phyloP scores from a whole-genome alignment of 768 basidiomycete species.

The Termitomyces sp. region DNA sequence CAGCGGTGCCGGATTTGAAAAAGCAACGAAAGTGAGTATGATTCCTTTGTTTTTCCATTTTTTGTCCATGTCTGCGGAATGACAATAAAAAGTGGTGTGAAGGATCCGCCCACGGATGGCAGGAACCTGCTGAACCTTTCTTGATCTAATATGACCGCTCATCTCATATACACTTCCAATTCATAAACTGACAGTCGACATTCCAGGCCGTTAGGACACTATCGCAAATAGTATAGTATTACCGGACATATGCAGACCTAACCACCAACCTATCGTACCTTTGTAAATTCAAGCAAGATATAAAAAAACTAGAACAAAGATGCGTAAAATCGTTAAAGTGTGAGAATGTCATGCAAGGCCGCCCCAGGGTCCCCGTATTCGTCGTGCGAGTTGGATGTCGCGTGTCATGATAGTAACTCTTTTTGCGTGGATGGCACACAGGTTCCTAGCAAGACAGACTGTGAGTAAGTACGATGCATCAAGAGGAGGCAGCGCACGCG shows the following conservation, averaged over 20 bases:
- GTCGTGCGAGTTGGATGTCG: constrained; percentile 93
- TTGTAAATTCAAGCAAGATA: constrained; percentile 6
- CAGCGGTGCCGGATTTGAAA: background rate
- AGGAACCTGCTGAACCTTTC: constrained; percentile 57
- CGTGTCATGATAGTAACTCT: constrained; percentile 97
- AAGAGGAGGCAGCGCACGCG: constrained; percentile 61
- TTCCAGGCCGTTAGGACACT: background rate
- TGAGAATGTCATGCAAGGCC: constrained; percentile 44
- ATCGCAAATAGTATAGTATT: too few relatives aligned
- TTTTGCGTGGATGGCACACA: constrained; percentile 97
- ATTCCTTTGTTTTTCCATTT: background rate
- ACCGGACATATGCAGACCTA: background rate
- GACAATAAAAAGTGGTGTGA: constrained; percentile 74
- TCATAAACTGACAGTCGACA: background rate
- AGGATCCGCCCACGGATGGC: constrained; percentile 46
- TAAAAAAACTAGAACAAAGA: constrained; percentile 12
- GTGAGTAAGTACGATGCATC: background rate
- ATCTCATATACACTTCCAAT: background rate
- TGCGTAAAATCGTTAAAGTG: constrained; percentile 1
- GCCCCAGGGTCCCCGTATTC: constrained; percentile 90
- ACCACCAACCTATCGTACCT: constrained; percentile 7
- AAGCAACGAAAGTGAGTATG: constrained; percentile 19
- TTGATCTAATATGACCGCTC: constrained; percentile 93
- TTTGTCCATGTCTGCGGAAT: constrained; percentile 34
- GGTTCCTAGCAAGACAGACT: constrained; percentile 52